Evolutionary conservation across 345 rosid genomes (phyloP), one percentile per base, ranked within the genome.

Genomic region (Corchorus capsularis): DNA sequence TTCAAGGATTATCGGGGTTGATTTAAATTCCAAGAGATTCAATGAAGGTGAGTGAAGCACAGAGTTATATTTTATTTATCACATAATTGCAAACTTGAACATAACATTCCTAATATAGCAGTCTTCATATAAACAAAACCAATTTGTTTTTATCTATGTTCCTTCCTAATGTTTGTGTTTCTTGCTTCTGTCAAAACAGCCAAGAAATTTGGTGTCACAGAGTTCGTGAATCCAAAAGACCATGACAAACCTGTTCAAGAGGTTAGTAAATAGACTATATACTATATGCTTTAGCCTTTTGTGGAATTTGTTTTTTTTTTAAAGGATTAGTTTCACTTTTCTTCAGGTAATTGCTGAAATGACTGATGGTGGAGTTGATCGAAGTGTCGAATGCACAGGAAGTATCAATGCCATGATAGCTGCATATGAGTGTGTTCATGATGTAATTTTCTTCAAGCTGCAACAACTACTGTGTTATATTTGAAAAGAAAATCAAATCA

Each of bases 351-450:
- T 85, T n/a, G 81, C 82, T 6, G 84, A 82, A 68, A 81, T 81
- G 82, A 81, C 86, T 0, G 16, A 61, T 8, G 86, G 87, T 8
- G 87, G 87, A 74, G 87, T 84, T 4, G 90, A 87, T 53, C 57
- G 87, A 27, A 85, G 87, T 8, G 63, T 85, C 10, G 87, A 85
- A 73, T 82, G 88, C 63, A 85, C 83, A 2, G 84, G 88, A 55
- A 82, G 59, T 73, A 69, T 74, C 65, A 45, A 80, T 9, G 85
- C 87, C 75, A 81, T 87, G 88, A 80, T 84, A 43, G 81, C 90
- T 0, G 86, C 90, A 20, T 87, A 83, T 19, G 86, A 87, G 80
- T 85, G 88, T 54, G 85, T 82, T 60, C 88, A 85, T 22, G 85
- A 85, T 77, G 88, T 81, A 81, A 80, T 32, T 61, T 16, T 65